These are phyloP conservation scores for Ambispora gerdemannii DNA, from an alignment of 192 early-diverging fungal genomes.

Conservation along the genomic window DNA sequence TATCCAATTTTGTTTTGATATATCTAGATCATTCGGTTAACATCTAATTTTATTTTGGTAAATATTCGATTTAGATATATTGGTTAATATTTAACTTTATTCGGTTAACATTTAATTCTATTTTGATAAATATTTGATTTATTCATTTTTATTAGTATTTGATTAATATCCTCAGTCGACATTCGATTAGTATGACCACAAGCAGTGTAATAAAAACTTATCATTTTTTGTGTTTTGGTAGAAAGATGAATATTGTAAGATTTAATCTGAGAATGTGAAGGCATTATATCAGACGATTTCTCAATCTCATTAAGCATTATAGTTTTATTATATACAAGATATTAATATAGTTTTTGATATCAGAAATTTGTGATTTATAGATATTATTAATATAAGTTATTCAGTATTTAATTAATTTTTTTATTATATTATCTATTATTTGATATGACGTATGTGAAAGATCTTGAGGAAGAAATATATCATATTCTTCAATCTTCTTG, in stretches of 20 bases:
- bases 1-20: slow-evolving; percentile 5
- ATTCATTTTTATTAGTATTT: no score
- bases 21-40: not conserved
- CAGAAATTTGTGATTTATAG: not conserved
- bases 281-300: no score
- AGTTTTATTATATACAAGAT: no score
- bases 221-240: slow-evolving; percentile 1
- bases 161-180: no score
- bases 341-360: no score
- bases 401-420: no score
- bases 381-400: no score
- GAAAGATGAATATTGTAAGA: not conserved
- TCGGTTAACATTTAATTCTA: slow-evolving; percentile 1
- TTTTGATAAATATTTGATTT: not conserved
- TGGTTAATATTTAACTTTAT: no score
- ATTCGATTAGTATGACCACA: slow-evolving; percentile 2
- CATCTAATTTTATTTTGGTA: not conserved
- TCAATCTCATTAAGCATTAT: no score
- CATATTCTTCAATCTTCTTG: not conserved
- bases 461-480: not conserved
- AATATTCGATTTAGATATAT: no score
- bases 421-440: not conserved
- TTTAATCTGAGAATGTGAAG: no score
- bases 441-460: not conserved
- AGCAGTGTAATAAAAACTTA: slow-evolving; percentile 1